These are phyloP conservation scores for Fraxinus platypoda DNA, from an alignment of 305 asterid species.

Conservation along the genomic window DNA sequence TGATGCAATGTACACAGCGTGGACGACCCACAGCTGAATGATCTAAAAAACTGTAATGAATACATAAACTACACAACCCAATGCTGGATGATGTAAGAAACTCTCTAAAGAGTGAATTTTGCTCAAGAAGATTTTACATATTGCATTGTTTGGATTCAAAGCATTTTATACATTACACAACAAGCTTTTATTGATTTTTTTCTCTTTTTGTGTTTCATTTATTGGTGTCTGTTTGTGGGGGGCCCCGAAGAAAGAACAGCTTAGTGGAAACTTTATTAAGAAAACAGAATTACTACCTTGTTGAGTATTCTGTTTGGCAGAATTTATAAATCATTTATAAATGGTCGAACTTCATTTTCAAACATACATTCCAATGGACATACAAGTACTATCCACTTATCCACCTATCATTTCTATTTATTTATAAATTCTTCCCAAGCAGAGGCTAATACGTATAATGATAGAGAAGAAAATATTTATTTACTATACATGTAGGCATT, in stretches of 20 bases:
- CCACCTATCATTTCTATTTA: background rate
- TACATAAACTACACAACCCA: background rate
- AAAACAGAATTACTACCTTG: background rate
- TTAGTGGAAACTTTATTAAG: slow-evolving; percentile 7
- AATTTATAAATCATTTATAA: background rate
- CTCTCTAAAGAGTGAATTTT: background rate
- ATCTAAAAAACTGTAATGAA: background rate
- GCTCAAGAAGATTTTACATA: background rate
- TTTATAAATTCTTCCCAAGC: background rate
- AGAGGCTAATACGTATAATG: background rate
- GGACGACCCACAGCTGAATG: background rate
- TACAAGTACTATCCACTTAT: background rate
- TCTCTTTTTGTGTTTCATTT: background rate
- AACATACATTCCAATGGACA: background rate
- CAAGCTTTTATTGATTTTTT: background rate
- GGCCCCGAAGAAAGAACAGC: background rate
- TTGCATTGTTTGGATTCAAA: background rate
- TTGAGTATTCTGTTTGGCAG: background rate
- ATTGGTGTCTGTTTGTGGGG: background rate
- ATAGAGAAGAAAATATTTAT: slow-evolving; percentile 1
- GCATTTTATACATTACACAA: background rate
- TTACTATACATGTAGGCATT: background rate
- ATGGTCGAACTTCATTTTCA: background rate
- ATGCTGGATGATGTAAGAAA: background rate
- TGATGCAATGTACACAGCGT: slow-evolving; percentile 6